Evolutionary conservation across 2,329 filamentous ascomycete species (phyloP).

Genomic region (Trichoderma atroviride): DNA sequence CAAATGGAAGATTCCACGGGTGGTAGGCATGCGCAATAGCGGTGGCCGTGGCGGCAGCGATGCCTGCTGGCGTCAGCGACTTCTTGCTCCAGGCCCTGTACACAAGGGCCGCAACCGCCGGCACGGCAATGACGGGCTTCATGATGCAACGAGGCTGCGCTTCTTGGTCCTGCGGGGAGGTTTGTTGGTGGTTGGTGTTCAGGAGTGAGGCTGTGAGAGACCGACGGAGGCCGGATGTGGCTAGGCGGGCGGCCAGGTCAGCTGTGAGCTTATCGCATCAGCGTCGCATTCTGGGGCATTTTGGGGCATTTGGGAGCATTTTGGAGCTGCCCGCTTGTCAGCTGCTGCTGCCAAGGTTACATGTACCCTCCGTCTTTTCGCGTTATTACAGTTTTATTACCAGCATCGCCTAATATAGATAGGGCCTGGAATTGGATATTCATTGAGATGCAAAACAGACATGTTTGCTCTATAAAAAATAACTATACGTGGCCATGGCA

Average conservation of each 20-base stretch:
- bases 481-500: background rate
- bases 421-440: background rate
- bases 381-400: too few relatives aligned
- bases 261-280: slow-evolving; percentile 10
- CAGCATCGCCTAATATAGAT: background rate
- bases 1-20: slow-evolving; percentile 91
- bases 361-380: background rate
- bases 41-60: slow-evolving; percentile 71
- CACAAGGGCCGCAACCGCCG: slow-evolving; percentile 62
- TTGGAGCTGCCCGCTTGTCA: slow-evolving; percentile 1
- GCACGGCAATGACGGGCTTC: slow-evolving; percentile 60
- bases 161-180: background rate
- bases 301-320: too few relatives aligned
- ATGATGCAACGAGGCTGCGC: slow-evolving; percentile 42
- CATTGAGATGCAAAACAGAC: background rate
- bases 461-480: background rate
- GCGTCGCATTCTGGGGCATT: background rate
- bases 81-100: slow-evolving; percentile 71
- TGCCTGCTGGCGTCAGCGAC: slow-evolving; percentile 76
- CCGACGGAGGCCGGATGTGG: background rate
- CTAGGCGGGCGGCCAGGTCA: background rate
- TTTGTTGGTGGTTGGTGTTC: background rate
- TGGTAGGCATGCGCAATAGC: slow-evolving; percentile 84
- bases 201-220: background rate
- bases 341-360: background rate